A percentile compares a stretch with the other conserved stretches of the same genome.
Evolutionary conservation across 768 basidiomycete genomes (phyloP).

Genomic region (Pulveroboletus sp.): DNA sequence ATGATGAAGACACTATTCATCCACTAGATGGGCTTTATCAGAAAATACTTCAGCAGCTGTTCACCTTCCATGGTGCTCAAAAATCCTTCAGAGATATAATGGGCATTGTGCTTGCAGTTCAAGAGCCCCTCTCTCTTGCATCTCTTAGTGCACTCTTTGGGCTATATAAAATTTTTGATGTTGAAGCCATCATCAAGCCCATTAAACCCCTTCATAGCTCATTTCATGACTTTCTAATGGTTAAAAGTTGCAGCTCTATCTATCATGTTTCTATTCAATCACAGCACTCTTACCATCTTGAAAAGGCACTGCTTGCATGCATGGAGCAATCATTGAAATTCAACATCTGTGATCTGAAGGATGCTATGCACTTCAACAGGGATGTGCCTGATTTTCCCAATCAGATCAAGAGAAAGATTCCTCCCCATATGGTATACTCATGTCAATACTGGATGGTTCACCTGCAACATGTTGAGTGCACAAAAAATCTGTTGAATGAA

Average conservation of each 20-base stretch:
- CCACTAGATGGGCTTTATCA: neutral
- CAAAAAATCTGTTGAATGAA: neutral
- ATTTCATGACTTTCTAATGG: neutral
- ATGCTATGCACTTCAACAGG: neutral
- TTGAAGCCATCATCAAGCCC: neutral
- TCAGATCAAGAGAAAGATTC: neutral
- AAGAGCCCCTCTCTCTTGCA: neutral
- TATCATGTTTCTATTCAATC: no score
- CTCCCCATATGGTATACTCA: neutral
- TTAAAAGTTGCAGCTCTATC: neutral
- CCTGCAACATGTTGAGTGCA: neutral
- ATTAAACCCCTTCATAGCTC: neutral
- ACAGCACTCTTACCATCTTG: no score
- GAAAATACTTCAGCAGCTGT: neutral
- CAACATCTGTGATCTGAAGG: no score
- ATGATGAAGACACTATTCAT: neutral
- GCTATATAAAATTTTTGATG: neutral
- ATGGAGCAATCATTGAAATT: no score
- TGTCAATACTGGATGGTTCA: neutral
- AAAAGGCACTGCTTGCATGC: no score
- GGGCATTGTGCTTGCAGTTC: no score
- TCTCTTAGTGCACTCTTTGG: neutral
- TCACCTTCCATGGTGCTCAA: neutral
- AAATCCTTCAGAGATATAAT: neutral
- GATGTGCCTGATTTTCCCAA: neutral